A percentile compares a stretch with the other conserved stretches of the same genome.
phyloP scores from a whole-genome alignment of 768 basidiomycete genomes.

The Galerina sulciceps region DNA sequence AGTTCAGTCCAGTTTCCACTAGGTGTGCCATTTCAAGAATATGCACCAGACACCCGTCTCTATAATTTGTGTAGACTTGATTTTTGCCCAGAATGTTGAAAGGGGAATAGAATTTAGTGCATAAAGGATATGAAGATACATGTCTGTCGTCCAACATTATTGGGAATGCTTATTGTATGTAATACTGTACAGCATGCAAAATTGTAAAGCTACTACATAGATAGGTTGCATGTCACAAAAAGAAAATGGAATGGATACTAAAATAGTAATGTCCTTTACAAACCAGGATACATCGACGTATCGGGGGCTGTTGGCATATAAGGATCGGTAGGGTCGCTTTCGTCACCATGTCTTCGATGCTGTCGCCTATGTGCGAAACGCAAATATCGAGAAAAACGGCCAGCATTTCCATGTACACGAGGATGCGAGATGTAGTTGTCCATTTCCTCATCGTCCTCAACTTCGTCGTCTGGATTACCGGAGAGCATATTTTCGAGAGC shows the following conservation, averaged over 20 bases:
- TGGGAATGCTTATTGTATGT: not conserved
- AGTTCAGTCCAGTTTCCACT: too few relatives aligned
- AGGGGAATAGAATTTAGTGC: too few relatives aligned
- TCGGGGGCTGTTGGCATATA: constrained; percentile 36
- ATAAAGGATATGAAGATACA: not conserved
- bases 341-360: constrained; percentile 29
- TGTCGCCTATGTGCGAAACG: constrained; percentile 50
- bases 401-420: constrained; percentile 22
- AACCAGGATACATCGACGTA: constrained; percentile 27
- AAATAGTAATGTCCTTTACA: constrained; percentile 8
- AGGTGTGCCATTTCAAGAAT: not conserved
- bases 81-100: too few relatives aligned
- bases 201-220: not conserved
- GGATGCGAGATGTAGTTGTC: constrained; percentile 8
- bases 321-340: constrained; percentile 35
- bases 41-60: not conserved
- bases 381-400: constrained; percentile 62
- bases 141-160: not conserved
- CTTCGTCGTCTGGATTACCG: constrained; percentile 28
- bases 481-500: constrained; percentile 63
- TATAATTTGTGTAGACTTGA: too few relatives aligned
- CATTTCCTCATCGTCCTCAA: constrained; percentile 22
- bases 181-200: constrained; percentile 6
- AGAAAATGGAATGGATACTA: not conserved
- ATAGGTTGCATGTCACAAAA: not conserved